These are phyloP conservation scores for Solanum paucissectum DNA, from an alignment of 257 asterid species.

Conservation along the genomic window DNA sequence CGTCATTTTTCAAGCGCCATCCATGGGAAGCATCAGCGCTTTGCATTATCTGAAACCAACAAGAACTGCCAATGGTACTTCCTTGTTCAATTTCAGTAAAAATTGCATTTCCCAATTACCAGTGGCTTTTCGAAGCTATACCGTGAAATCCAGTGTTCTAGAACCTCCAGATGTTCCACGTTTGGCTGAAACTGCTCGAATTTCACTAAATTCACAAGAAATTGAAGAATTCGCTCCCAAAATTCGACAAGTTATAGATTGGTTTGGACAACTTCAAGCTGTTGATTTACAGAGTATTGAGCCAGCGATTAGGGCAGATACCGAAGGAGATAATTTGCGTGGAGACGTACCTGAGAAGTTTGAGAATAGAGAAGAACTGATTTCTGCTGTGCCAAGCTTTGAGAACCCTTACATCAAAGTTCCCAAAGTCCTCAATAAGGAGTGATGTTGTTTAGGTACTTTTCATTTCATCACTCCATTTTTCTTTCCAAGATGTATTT, in stretches of 20 bases:
- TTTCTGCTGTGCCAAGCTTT: conserved; percentile 54
- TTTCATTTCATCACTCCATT: neutral
- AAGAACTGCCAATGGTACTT: neutral
- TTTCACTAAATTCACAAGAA: conserved; percentile 48
- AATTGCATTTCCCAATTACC: neutral
- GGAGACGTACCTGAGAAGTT: conserved; percentile 45
- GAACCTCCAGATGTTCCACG: conserved; percentile 60
- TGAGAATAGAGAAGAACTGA: conserved; percentile 56
- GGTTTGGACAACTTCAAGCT: conserved; percentile 90
- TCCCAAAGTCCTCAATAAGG: conserved; percentile 74
- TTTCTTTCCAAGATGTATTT: neutral
- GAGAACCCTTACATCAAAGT: conserved; percentile 80
- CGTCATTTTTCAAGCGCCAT: neutral
- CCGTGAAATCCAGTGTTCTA: conserved; percentile 30
- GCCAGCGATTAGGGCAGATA: conserved; percentile 82
- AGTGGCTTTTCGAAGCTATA: neutral
- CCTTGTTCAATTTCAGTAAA: conserved; percentile 1
- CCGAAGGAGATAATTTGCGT: conserved; percentile 52
- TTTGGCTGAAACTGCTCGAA: conserved; percentile 74
- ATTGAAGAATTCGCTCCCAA: conserved; percentile 70
- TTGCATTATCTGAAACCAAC: neutral
- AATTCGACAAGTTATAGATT: conserved; percentile 54
- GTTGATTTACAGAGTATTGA: conserved; percentile 76
- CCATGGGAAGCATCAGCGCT: conserved; percentile 11
- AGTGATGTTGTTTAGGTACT: conserved; percentile 11